Evolutionary conservation across 2,329 filamentous ascomycete genomes (phyloP).

Genomic region (Fusarium sp.): DNA sequence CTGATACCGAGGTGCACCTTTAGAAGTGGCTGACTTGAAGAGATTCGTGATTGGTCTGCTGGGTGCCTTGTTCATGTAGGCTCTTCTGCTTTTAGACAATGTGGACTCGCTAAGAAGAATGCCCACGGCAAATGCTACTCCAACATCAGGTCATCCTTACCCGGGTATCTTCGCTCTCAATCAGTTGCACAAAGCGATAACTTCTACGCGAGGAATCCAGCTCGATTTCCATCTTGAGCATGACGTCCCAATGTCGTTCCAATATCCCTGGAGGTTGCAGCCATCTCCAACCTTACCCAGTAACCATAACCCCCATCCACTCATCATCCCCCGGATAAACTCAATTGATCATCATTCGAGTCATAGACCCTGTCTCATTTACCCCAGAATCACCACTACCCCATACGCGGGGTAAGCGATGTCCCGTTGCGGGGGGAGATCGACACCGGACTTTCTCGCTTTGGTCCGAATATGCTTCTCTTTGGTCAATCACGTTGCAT

Average conservation of each 20-base stretch:
- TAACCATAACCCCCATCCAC: not conserved
- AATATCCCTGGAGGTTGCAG: not conserved
- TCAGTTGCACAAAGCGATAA: accelerated
- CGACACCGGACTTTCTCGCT: not conserved
- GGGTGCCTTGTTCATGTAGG: not conserved
- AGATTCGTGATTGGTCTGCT: not conserved
- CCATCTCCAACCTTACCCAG: not conserved
- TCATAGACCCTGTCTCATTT: not conserved
- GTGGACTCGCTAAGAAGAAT: accelerated
- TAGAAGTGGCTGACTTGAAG: not conserved
- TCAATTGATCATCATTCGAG: not conserved
- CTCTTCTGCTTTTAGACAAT: not conserved
- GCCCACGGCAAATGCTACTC: no score
- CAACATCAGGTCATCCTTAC: not conserved
- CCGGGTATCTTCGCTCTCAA: not conserved
- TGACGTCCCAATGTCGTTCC: not conserved
- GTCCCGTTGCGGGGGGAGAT: not conserved
- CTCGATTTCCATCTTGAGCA: no score
- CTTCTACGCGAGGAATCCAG: no score
- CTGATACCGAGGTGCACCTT: not conserved
- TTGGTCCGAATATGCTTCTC: not conserved
- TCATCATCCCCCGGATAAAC: not conserved
- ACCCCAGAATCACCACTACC: not conserved
- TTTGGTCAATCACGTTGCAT: not conserved
- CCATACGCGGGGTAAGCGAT: not conserved